These are phyloP conservation scores for Nitzschia sp. DNA, from an alignment of 108 stramenopile genomes.

Conservation along the genomic window DNA sequence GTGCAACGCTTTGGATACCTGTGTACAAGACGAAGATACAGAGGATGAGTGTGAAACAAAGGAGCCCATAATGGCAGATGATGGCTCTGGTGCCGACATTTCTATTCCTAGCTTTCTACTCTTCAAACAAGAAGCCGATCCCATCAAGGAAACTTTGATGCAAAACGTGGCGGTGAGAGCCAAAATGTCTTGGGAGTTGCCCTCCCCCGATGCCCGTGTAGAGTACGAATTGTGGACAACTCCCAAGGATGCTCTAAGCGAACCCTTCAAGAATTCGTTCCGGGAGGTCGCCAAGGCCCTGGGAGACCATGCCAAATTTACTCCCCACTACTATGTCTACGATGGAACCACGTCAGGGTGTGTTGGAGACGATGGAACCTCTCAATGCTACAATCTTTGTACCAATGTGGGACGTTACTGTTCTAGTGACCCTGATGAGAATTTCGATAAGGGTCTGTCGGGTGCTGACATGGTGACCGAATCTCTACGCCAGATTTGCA, in stretches of 20 bases:
- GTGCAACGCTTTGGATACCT: slow-evolving; percentile 50
- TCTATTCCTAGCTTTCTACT: slow-evolving; percentile 85
- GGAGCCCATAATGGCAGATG: slow-evolving; percentile 98
- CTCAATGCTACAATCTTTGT: slow-evolving; percentile 60
- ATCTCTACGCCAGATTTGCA: slow-evolving; percentile 58
- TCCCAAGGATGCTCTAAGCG: slow-evolving; percentile 68
- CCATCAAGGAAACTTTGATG: slow-evolving; percentile 62
- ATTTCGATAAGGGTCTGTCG: slow-evolving; percentile 46
- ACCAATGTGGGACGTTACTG: slow-evolving; percentile 79
- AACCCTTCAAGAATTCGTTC: slow-evolving; percentile 69
- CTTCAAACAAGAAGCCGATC: slow-evolving; percentile 85
- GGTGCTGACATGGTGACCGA: slow-evolving; percentile 69
- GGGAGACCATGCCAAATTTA: slow-evolving; percentile 81
- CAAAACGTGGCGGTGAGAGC: slow-evolving; percentile 65
- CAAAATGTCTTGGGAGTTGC: slow-evolving; percentile 82
- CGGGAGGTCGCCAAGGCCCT: slow-evolving; percentile 71
- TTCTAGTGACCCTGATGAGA: slow-evolving; percentile 66
- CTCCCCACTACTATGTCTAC: slow-evolving; percentile 88
- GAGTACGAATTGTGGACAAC: slow-evolving; percentile 92
- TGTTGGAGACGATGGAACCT: slow-evolving; percentile 36
- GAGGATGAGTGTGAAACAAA: slow-evolving; percentile 47
- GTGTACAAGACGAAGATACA: slow-evolving; percentile 17
- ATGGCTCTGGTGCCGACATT: slow-evolving; percentile 91
- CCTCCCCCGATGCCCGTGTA: slow-evolving; percentile 85
- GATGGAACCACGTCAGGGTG: slow-evolving; percentile 61